Evolutionary conservation across 495 filamentous ascomycete species (phyloP), one percentile per base, ranked within the genome.

Genomic region (Pyronema domesticum): DNA sequence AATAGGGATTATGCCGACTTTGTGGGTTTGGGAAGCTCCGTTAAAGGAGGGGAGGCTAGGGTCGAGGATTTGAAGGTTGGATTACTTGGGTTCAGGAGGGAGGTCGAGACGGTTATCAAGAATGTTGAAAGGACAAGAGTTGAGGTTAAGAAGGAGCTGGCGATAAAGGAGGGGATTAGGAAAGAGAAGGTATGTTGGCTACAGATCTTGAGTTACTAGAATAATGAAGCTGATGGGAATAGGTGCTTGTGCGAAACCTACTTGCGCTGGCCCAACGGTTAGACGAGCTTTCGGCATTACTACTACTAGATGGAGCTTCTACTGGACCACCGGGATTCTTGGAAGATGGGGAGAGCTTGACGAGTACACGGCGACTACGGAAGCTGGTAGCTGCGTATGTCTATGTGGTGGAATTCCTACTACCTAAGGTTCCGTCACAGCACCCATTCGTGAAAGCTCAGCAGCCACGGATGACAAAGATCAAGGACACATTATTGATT

Each of bases 1-100:
- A 96, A 96, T 64, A 74, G 82, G 34, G 89, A 96, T 67, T 95
- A 95, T 66, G 79, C 82, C 40, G 85, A 89, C 59, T 96, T 96
- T 60, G 66, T 99, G 1, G 79, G 78, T 5, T 69, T 99, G 0
- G 91, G 93, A 0, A 79, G 74, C 33, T 82, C 85, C 62, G 69
- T 99, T 39, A 78, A 78, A 47, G 89, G 89, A 0, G 93, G 93
- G 1, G 89, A 93, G 59, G 88, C 94, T 64, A 86, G 80, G 65
- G 80, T 93, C 3, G 89, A 94, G 68, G 88, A 94, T 63, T 80
- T 99, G 11, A 76, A 86, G 33, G 84, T 99, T 1, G 88, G 86
- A 7, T 66, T 96, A 46, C 60, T 95, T 57, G 83, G 86, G 0
- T 96, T 96, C 61, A 71, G 77, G 58, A 76, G 88, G 58, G 88